Evolutionary conservation across 1,139 yeast genomes (phyloP).

Genomic region (Yamadazyma epiphylla): DNA sequence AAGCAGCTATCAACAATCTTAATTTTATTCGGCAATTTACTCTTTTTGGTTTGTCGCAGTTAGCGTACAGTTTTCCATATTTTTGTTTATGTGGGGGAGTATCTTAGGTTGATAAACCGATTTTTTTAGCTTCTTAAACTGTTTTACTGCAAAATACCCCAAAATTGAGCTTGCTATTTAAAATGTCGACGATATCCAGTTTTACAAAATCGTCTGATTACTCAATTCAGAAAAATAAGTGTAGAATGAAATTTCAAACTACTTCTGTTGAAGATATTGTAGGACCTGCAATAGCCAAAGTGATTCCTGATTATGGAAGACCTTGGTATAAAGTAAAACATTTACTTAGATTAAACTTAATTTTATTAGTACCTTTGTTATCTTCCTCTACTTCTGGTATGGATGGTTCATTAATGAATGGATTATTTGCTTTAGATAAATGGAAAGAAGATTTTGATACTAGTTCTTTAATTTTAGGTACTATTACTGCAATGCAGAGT

Average conservation of each 20-base stretch:
- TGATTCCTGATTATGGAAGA: constrained; percentile 11
- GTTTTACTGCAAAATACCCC: no score
- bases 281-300: constrained; percentile 16
- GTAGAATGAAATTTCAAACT: constrained; percentile 1
- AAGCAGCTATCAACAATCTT: no score
- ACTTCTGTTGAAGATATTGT: constrained; percentile 8
- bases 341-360: constrained; percentile 9
- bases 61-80: no score
- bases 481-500: constrained; percentile 18
- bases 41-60: no score
- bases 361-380: constrained; percentile 10
- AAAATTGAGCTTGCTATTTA: no score
- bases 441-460: constrained; percentile 15
- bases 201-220: no score
- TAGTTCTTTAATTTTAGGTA: constrained; percentile 13
- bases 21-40: no score
- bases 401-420: constrained; percentile 18
- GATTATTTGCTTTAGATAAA: constrained; percentile 13
- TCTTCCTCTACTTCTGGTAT: constrained; percentile 17
- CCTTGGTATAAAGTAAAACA: constrained; percentile 13
- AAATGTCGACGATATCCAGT: background rate
- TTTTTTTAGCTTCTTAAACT: no score
- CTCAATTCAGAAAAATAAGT: background rate
- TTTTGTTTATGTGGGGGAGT: no score
- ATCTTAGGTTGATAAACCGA: no score